Evolutionary conservation across 495 filamentous ascomycete species (phyloP), one percentile per base, ranked within the genome.

Genomic region (Penicillium pancosmium): DNA sequence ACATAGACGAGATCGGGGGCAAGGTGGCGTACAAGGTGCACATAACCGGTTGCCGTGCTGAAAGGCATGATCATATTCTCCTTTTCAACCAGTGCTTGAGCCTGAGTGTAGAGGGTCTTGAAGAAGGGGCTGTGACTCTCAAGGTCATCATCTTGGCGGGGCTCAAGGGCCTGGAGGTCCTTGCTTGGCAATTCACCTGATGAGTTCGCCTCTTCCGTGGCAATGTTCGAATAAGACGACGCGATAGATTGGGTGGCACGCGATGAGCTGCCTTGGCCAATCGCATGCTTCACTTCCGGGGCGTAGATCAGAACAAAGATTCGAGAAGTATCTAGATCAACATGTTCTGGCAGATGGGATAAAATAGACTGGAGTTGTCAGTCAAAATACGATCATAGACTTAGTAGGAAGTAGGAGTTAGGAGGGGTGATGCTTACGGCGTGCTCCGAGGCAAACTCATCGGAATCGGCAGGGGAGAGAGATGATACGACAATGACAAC

Each of bases 271-370:
- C 70, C 68, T 50, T 73, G 69, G 41, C 57, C 67, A 59, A 75
- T 71, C 16, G 82, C 77, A 59, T 90, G 87, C 73, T 90, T 91
- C 56, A 95, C 78, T 31, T 81, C 82, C 0, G 92, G 92, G 12
- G 90, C 85, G 68, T 96, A 95, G 68, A 97, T 95, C 56, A 97
- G 81, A 51, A 96, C 80, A 60, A 96, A 94, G 34, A 96, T 79
- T 62, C 88, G 86, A 47, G 85, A 82, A 25, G 79, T 85, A 48
- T 84, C 83, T 57, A 82, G 76, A 63, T 94, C 84, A 52, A 85
- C 83, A 50, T 89, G 84, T 61, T 84, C 80, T 11, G 90, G 91
- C 52, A 97, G 87, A 71, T 96, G 90, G 15, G 91, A 94, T 33
- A 97, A 84, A 62, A 97, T 88, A 25, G 92, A 94, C 91, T 97